Evolutionary conservation across 768 basidiomycete genomes (phyloP).

Genomic region (Grammothele lineata): DNA sequence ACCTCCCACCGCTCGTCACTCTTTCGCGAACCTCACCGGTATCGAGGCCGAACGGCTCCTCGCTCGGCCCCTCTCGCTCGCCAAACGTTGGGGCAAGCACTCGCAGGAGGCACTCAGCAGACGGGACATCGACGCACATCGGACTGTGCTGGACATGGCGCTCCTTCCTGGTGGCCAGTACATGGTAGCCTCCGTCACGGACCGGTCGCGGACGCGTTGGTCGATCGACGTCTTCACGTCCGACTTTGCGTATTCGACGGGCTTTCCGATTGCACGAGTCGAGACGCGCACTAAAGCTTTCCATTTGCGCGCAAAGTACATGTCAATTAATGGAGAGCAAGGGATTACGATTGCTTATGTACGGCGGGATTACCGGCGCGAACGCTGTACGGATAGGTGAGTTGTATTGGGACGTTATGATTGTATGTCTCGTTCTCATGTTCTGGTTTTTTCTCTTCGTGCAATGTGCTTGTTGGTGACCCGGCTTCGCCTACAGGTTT

Average conservation of each 20-base stretch:
- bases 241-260: constrained; percentile 45
- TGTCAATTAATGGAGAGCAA: constrained; percentile 23
- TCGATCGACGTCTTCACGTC: constrained; percentile 50
- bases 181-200: constrained; percentile 55
- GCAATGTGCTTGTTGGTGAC: neutral
- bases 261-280: constrained; percentile 36
- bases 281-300: constrained; percentile 48
- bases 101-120: constrained; percentile 29
- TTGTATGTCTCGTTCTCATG: neutral
- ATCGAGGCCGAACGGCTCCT: constrained; percentile 53
- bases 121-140: constrained; percentile 25
- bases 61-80: constrained; percentile 51
- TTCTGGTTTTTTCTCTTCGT: neutral
- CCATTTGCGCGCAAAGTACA: constrained; percentile 57
- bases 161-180: constrained; percentile 68
- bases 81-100: constrained; percentile 51
- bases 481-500: constrained; percentile 3
- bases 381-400: neutral
- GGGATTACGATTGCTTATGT: constrained; percentile 55
- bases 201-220: constrained; percentile 30
- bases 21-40: constrained; percentile 27
- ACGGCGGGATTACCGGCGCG: constrained; percentile 30
- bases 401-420: neutral
- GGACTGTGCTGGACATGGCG: constrained; percentile 47
- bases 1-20: constrained; percentile 53